phyloP scores from a whole-genome alignment of 73 alveolate genomes.

The Paramecium octaurelia region DNA sequence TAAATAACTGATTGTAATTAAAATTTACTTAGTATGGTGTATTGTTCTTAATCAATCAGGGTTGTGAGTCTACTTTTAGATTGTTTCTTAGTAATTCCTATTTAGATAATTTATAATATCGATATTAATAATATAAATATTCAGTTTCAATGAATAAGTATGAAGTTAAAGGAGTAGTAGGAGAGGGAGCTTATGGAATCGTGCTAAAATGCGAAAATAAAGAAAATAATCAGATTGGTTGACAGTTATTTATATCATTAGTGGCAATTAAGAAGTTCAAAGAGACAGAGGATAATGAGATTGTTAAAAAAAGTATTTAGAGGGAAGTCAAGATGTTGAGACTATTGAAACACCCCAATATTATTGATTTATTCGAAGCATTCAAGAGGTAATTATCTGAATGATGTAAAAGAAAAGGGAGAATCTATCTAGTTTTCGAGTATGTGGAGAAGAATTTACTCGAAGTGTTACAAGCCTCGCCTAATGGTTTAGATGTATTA shows the following conservation, averaged over 20 bases:
- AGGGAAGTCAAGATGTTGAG: conserved; percentile 87
- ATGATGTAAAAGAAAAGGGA: conserved; percentile 75
- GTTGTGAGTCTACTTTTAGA: not conserved
- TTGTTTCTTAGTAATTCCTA: not conserved
- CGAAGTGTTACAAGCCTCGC: conserved; percentile 90
- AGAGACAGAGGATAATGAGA: conserved; percentile 86
- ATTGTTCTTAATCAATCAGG: too few species aligned
- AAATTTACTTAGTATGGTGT: too few species aligned
- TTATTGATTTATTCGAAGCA: conserved; percentile 83
- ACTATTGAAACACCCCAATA: conserved; percentile 77
- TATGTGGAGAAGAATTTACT: conserved; percentile 93
- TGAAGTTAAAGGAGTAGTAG: conserved; percentile 82
- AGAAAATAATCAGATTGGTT: conserved; percentile 74
- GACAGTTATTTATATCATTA: not conserved
- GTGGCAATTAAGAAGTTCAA: conserved; percentile 82
- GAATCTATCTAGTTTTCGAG: conserved; percentile 93
- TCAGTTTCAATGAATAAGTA: conserved; percentile 74
- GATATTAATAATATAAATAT: not conserved
- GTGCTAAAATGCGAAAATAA: conserved; percentile 81
- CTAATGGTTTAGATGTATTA: conserved; percentile 86
- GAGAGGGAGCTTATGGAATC: conserved; percentile 89
- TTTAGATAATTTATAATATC: not conserved
- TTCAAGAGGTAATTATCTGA: not conserved
- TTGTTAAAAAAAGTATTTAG: conserved; percentile 81
- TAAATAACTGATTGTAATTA: too few species aligned